Base-by-base conservation (phyloP, 169 alveolate species). In the Plasmodium falciparum region DNA sequence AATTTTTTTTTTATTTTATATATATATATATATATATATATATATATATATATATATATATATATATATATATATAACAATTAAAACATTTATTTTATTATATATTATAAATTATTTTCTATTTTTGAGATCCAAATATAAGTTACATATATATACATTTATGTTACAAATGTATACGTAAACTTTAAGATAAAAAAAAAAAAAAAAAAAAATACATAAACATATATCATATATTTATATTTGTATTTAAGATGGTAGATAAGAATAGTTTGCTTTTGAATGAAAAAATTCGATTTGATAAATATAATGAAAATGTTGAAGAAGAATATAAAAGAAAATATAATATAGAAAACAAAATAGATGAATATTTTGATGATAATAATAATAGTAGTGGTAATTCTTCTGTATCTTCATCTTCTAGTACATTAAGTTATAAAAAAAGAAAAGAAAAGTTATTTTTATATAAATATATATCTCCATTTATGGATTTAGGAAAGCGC, bases 241-340 rank as follows among this genome's bases (percentile, higher is more conserved):
- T 17, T 11, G 20, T 22, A 56, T 58, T 3, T 3, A 15, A 78
- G 29, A 75, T 24, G 26, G 62, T 63, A 74, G 88, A 66, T 13
- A 45, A 63, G 26, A 61, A 66, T n/a, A 17, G 24, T 20, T 50
- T 50, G 52, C 45, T 66, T 56, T 29, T 78, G 39, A 66, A 26
- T 17, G 89, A 78, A 66, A 26, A 78, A 78, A 54, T 78, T 8
- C 24, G 67, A 61, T 33, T 52, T 50, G 89, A 78, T 43, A 33
- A 78, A 15, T 78, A 65, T 29, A 78, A 78, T 26, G 47, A 24
- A 47, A 50, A 33, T 12, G 52, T 52, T 26, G 72, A 78, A 63
- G 73, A 78, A 50, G 73, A 78, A 52, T 78, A 78, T 71, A 78
- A 29, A 71, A 39, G 11, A 49, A 65, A 45, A 45, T 78, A 50